A percentile compares a stretch with the other conserved stretches of the same genome.
phyloP scores from a whole-genome alignment of 129 eudicot species.

The Dittrichia graveolens region DNA sequence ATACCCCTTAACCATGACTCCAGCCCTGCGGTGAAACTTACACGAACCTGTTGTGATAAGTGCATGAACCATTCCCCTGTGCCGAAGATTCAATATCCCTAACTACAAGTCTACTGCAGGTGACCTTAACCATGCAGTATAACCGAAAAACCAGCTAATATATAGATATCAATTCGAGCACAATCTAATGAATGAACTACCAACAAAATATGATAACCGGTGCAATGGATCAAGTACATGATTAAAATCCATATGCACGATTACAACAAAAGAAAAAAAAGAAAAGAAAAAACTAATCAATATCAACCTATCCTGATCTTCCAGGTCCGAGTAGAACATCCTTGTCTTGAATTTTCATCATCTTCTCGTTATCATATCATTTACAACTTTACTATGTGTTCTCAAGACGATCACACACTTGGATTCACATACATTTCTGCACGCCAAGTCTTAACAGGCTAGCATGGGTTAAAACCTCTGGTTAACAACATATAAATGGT shows the following conservation, averaged over 20 bases:
- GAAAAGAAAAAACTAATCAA: neutral
- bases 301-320: conserved; percentile 23
- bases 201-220: neutral
- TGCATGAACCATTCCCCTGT: too few species aligned
- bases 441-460: neutral
- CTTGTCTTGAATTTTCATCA: neutral
- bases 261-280: neutral
- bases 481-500: conserved; percentile 16
- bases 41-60: too few species aligned
- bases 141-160: neutral
- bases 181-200: conserved; percentile 28
- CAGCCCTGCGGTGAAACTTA: too few species aligned
- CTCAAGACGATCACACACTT: conserved; percentile 12
- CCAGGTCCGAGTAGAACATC: conserved; percentile 15
- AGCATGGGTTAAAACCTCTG: conserved; percentile 16
- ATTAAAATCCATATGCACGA: neutral
- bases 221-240: neutral
- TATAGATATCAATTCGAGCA: conserved; percentile 18
- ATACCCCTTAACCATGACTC: too few species aligned
- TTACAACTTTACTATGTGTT: conserved; percentile 28
- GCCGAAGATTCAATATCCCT: too few species aligned
- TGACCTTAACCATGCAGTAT: too few species aligned
- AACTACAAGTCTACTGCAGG: too few species aligned
- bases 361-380: conserved; percentile 13
- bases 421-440: conserved; percentile 1